Conservation (phyloP, 192 early-diverging fungal genomes). For the Gaertneriomyces semiglobifer region DNA sequence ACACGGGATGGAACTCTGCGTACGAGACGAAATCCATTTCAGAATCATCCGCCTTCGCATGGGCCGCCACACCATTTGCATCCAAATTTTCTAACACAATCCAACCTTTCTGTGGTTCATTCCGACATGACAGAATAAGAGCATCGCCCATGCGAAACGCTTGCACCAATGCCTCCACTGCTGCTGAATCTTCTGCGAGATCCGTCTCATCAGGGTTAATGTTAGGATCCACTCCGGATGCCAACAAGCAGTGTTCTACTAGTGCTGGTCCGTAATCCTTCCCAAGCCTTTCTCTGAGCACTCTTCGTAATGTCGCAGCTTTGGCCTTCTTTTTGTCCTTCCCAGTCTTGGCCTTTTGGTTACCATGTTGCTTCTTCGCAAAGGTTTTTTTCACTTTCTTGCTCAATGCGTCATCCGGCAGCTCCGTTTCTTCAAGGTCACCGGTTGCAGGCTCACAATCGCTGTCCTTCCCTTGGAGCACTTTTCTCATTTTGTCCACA, state of each 20-base stretch:
- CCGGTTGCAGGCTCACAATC: neutral
- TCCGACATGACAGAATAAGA: conserved; percentile 56
- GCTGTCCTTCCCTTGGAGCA: conserved; percentile 44
- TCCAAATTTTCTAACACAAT: conserved; percentile 48
- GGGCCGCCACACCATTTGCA: conserved; percentile 29
- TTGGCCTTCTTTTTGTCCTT: conserved; percentile 39
- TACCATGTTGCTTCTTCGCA: conserved; percentile 2
- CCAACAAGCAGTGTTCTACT: conserved; percentile 75
- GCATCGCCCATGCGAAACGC: conserved; percentile 71
- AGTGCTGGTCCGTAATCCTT: conserved; percentile 78
- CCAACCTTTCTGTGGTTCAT: conserved; percentile 56
- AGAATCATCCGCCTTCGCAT: neutral
- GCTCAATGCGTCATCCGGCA: neutral
- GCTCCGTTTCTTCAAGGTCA: neutral
- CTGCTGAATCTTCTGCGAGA: conserved; percentile 46
- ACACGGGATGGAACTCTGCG: conserved; percentile 46
- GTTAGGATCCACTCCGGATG: conserved; percentile 62
- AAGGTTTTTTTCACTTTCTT: neutral
- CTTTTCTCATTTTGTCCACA: conserved; percentile 49
- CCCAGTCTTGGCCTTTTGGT: conserved; percentile 20
- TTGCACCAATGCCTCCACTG: conserved; percentile 55
- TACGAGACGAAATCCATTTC: conserved; percentile 14
- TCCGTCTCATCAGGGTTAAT: conserved; percentile 61
- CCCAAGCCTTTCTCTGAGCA: conserved; percentile 37
- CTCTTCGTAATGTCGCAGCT: conserved; percentile 33